These are phyloP conservation scores for Pythium folliculosum DNA, from an alignment of 352 stramenopile species.

Conservation along the genomic window DNA sequence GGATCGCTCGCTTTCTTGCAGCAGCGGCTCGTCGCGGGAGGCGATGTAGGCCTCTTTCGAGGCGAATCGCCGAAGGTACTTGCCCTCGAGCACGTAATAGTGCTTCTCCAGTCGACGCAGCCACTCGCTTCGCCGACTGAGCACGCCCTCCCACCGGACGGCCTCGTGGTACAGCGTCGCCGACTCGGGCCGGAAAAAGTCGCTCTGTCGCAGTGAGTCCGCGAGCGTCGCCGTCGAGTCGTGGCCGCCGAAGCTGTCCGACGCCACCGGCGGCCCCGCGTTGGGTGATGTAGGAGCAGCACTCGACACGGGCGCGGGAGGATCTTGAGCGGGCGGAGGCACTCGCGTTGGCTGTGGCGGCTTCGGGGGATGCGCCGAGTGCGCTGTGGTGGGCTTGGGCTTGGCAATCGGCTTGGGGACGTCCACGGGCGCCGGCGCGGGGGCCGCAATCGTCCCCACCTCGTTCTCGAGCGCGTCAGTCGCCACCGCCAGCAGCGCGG, in stretches of 20 bases:
- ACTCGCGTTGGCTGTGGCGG: slow-evolving; percentile 6
- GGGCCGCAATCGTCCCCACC: no score
- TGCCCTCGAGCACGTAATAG: slow-evolving; percentile 86
- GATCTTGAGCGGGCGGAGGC: background rate
- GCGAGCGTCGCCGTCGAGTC: background rate
- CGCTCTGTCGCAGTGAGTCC: slow-evolving; percentile 18
- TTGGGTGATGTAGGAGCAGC: background rate
- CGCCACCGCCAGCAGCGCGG: background rate
- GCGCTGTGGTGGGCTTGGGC: background rate
- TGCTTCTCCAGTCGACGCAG: slow-evolving; percentile 79
- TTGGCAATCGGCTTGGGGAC: background rate
- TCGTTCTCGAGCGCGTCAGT: no score
- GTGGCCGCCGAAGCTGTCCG: background rate
- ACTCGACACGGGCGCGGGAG: no score
- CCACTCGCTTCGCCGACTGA: slow-evolving; percentile 84
- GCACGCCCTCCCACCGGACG: slow-evolving; percentile 81
- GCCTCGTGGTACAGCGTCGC: slow-evolving; percentile 78
- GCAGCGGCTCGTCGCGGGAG: slow-evolving; percentile 69
- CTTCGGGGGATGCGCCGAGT: slow-evolving; percentile 7
- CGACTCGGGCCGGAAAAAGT: slow-evolving; percentile 35
- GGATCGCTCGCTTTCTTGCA: slow-evolving; percentile 49
- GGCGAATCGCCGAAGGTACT: slow-evolving; percentile 79
- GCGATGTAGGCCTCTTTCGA: slow-evolving; percentile 85
- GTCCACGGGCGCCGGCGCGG: no score
- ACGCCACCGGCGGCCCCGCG: background rate